Conservation (phyloP, 106 monocot genomes). For the Amphibolis antarctica region DNA sequence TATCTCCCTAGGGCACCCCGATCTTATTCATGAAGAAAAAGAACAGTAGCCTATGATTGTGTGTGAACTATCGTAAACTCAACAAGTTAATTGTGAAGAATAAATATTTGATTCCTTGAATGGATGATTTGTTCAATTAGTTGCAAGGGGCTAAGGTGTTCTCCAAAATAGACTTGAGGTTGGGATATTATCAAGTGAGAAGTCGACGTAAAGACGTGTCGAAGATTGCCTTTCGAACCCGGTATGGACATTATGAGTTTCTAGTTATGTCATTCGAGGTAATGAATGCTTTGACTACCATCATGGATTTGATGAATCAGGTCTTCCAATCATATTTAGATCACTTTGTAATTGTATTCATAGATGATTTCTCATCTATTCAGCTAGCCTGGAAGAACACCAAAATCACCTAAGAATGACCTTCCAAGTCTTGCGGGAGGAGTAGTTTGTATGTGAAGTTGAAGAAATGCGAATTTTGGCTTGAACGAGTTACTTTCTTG, state of each 20-base stretch:
- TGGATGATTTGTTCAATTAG: constrained; percentile 1
- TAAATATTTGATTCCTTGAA: no score
- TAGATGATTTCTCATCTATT: background rate
- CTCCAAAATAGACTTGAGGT: background rate
- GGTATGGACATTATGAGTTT: background rate
- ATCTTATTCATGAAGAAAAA: no score
- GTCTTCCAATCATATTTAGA: background rate
- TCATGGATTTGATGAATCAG: background rate
- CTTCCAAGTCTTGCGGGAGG: background rate
- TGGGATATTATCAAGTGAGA: background rate
- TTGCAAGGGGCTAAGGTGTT: background rate
- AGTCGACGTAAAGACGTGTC: background rate
- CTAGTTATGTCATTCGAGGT: background rate
- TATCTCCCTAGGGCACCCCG: no score
- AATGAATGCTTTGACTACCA: background rate
- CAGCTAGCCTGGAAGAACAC: background rate
- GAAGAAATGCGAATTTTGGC: background rate
- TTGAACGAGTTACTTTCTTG: background rate
- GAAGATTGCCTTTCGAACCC: background rate
- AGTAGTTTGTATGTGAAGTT: background rate
- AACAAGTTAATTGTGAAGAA: no score
- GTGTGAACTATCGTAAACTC: no score
- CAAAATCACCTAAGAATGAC: background rate
- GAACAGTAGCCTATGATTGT: no score
- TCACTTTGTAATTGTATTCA: background rate